A percentile compares a stretch with the other conserved stretches of the same genome.
phyloP scores from a whole-genome alignment of 2,329 filamentous ascomycete species.

The Venturiaceae sp. region DNA sequence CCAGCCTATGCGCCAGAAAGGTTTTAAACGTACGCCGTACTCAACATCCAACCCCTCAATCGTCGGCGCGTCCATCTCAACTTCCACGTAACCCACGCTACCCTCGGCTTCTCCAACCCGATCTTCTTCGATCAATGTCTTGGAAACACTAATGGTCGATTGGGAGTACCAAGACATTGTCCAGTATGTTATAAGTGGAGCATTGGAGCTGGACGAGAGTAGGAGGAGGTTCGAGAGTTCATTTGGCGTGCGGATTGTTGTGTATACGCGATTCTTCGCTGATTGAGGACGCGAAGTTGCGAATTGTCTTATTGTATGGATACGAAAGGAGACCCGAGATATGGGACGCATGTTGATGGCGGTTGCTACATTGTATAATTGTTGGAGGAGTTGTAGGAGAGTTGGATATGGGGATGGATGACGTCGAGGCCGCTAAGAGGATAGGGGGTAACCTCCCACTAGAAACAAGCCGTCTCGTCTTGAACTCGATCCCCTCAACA shows the following conservation, averaged over 20 bases:
- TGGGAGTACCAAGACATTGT: conserved; percentile 37
- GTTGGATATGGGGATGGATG: no score
- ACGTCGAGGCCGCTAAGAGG: no score
- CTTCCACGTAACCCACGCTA: conserved; percentile 36
- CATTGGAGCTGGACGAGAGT: conserved; percentile 33
- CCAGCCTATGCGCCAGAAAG: not conserved
- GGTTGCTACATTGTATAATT: not conserved
- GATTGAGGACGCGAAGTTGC: conserved; percentile 10
- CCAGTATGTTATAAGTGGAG: conserved; percentile 40
- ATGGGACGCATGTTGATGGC: not conserved
- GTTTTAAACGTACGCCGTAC: conserved; percentile 23
- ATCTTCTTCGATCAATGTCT: conserved; percentile 31
- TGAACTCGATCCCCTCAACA: no score
- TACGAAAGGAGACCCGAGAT: not conserved
- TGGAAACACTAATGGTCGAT: conserved; percentile 32
- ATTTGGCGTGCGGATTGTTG: conserved; percentile 30
- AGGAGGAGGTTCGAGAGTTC: conserved; percentile 39
- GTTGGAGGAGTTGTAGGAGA: no score
- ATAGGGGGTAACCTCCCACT: no score
- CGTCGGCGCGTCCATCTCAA: conserved; percentile 36
- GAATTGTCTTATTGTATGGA: conserved; percentile 5
- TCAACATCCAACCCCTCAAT: conserved; percentile 30
- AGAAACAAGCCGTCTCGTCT: no score
- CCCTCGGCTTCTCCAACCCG: conserved; percentile 34
- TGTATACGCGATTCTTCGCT: conserved; percentile 24